Percentiles rank a stretch among this genome's conserved stretches.
phyloP scores from a whole-genome alignment of 352 stramenopile species.

The Pythium aquatile region DNA sequence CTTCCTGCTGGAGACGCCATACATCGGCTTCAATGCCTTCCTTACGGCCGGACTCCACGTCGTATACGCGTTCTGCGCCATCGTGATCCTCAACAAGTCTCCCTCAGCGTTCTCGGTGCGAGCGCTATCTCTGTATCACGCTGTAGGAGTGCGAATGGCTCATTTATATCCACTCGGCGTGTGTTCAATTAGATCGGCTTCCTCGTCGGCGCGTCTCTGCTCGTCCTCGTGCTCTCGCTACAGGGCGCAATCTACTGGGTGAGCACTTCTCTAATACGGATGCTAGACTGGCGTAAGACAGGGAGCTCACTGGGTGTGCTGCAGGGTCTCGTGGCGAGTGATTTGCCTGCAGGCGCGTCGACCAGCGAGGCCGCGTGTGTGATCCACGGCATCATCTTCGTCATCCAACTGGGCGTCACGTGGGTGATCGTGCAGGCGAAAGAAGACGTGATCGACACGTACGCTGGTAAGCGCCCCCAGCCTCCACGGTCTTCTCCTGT shows the following conservation, averaged over 20 bases:
- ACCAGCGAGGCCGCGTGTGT: constrained; percentile 46
- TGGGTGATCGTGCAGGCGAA: constrained; percentile 67
- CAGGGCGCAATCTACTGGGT: constrained; percentile 74
- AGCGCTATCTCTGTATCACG: not conserved
- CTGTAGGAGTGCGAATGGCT: not conserved
- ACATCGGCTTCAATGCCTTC: constrained; percentile 65
- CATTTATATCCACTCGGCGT: constrained; percentile 10
- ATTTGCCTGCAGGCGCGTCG: constrained; percentile 27
- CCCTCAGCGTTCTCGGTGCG: constrained; percentile 75
- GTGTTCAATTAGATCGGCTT: constrained; percentile 53
- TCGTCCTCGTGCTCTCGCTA: constrained; percentile 70
- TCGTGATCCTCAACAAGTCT: constrained; percentile 80
- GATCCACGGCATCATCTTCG: constrained; percentile 58
- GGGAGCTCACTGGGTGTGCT: not conserved
- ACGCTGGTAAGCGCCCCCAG: constrained; percentile 45
- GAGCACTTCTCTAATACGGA: not conserved
- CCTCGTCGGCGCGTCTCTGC: constrained; percentile 59
- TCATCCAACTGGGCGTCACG: constrained; percentile 59
- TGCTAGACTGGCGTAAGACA: not conserved
- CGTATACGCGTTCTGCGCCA: constrained; percentile 69
- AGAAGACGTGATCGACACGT: constrained; percentile 85
- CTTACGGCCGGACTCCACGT: constrained; percentile 57
- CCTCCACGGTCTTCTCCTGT: too few species aligned
- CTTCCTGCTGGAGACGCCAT: constrained; percentile 69
- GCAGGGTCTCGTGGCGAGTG: constrained; percentile 18